These are phyloP conservation scores for Tympanopsis confertula DNA, from an alignment of 2,329 filamentous ascomycete species.

Conservation along the genomic window DNA sequence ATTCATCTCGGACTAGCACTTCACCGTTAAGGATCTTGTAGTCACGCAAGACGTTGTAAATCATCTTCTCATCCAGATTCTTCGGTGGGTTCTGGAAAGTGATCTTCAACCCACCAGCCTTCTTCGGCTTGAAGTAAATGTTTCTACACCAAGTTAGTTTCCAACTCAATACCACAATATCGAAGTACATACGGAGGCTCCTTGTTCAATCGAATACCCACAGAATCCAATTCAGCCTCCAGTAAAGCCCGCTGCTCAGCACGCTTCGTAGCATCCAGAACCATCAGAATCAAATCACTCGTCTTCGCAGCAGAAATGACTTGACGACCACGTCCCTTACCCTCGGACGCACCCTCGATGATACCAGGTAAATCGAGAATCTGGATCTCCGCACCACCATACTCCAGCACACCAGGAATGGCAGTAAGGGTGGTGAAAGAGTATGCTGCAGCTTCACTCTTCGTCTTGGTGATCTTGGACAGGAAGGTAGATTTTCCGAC, in stretches of 20 bases:
- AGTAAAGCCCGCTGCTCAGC: slow-evolving; percentile 83
- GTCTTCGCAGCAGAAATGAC: slow-evolving; percentile 95
- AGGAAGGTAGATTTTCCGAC: slow-evolving; percentile 97
- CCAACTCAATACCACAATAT: slow-evolving; percentile 2
- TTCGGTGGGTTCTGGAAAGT: slow-evolving; percentile 87
- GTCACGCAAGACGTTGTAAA: slow-evolving; percentile 92
- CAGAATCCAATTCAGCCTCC: slow-evolving; percentile 86
- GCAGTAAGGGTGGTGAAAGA: slow-evolving; percentile 95
- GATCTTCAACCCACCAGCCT: slow-evolving; percentile 96
- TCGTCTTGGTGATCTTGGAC: slow-evolving; percentile 98
- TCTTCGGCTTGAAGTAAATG: slow-evolving; percentile 93
- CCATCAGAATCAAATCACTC: slow-evolving; percentile 92
- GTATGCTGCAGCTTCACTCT: slow-evolving; percentile 90
- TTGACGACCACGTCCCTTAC: slow-evolving; percentile 88
- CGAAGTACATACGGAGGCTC: slow-evolving; percentile 62
- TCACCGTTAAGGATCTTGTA: slow-evolving; percentile 99
- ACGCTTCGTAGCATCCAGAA: slow-evolving; percentile 90
- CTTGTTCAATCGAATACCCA: slow-evolving; percentile 85
- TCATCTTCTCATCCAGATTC: slow-evolving; percentile 89
- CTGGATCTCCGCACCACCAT: slow-evolving; percentile 95
- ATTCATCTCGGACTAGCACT: slow-evolving; percentile 86
- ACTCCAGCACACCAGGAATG: slow-evolving; percentile 93
- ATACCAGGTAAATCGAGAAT: slow-evolving; percentile 95
- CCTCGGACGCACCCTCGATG: slow-evolving; percentile 91
- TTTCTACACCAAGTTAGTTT: slow-evolving; percentile 51